Conservation (phyloP, 2,329 filamentous ascomycete species). For the Arthrinium phaeospermum region DNA sequence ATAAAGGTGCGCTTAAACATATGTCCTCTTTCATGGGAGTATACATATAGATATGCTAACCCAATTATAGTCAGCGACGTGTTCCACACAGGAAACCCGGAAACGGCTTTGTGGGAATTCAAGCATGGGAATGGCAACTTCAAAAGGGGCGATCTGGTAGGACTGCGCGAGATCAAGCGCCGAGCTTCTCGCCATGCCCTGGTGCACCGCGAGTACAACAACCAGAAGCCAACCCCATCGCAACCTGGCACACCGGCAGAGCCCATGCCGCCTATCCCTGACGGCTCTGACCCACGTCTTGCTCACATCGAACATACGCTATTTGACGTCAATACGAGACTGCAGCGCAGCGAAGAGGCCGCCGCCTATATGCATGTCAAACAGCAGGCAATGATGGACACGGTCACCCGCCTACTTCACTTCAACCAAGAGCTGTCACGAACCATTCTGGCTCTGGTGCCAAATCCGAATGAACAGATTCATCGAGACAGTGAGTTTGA, state of each 20-base stretch:
- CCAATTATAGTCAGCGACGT: slow-evolving; percentile 83
- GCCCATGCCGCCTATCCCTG: slow-evolving; percentile 71
- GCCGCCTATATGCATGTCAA: slow-evolving; percentile 80
- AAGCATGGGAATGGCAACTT: slow-evolving; percentile 98
- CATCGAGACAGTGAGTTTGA: slow-evolving; percentile 77
- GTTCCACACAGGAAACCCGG: slow-evolving; percentile 92
- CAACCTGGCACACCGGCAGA: slow-evolving; percentile 88
- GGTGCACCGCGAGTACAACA: slow-evolving; percentile 89
- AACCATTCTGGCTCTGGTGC: slow-evolving; percentile 74
- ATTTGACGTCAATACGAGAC: slow-evolving; percentile 77
- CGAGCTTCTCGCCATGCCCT: slow-evolving; percentile 90
- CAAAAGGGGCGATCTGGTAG: slow-evolving; percentile 90
- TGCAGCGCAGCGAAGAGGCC: slow-evolving; percentile 84
- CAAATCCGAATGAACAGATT: slow-evolving; percentile 75
- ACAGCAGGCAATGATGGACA: slow-evolving; percentile 82
- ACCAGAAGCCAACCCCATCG: slow-evolving; percentile 74
- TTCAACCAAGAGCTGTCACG: slow-evolving; percentile 87
- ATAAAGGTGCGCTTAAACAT: slow-evolving; percentile 74
- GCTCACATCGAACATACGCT: slow-evolving; percentile 79
- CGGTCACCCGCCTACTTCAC: slow-evolving; percentile 71
- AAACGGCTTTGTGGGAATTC: slow-evolving; percentile 97
- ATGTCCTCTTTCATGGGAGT: slow-evolving; percentile 19
- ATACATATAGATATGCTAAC: slow-evolving; percentile 31
- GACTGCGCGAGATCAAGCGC: slow-evolving; percentile 92
- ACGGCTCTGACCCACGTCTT: slow-evolving; percentile 78